phyloP scores from a whole-genome alignment of 352 stramenopile genomes.

The Phytophthora melonis region DNA sequence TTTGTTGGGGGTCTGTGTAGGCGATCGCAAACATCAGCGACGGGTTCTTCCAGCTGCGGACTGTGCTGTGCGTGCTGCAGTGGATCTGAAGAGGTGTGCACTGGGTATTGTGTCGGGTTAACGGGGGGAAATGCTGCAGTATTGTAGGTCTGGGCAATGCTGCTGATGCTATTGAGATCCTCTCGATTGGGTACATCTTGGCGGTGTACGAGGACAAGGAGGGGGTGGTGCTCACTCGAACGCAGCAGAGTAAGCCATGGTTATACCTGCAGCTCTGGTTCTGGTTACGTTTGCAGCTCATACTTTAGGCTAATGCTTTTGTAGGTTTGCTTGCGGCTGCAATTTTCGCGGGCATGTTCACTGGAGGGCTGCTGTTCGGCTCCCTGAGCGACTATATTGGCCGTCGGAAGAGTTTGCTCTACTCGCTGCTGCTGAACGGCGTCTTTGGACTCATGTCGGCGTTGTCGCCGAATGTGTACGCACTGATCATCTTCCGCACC shows the following conservation, averaged over 20 bases:
- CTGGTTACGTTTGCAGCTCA: background rate
- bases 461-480: conserved; percentile 65
- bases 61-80: conserved; percentile 57
- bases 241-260: conserved; percentile 56
- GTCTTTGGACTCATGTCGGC: conserved; percentile 83
- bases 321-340: conserved; percentile 83
- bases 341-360: conserved; percentile 92
- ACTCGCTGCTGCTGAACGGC: conserved; percentile 85
- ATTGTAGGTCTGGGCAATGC: conserved; percentile 88
- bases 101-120: background rate
- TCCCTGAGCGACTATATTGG: conserved; percentile 82
- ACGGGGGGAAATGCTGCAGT: conserved; percentile 33
- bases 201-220: conserved; percentile 84
- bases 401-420: conserved; percentile 71
- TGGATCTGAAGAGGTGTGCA: background rate
- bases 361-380: conserved; percentile 84
- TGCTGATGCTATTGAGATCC: conserved; percentile 92
- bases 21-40: conserved; percentile 64
- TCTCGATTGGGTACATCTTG: conserved; percentile 93
- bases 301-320: background rate
- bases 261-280: background rate
- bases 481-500: conserved; percentile 70
- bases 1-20: conserved; percentile 27
- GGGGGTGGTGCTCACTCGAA: conserved; percentile 51
- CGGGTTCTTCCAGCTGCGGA: conserved; percentile 76